A percentile compares a stretch with the other conserved stretches of the same genome.
Conservation (phyloP, 345 rosid species). For the Camelina hispida region DNA sequence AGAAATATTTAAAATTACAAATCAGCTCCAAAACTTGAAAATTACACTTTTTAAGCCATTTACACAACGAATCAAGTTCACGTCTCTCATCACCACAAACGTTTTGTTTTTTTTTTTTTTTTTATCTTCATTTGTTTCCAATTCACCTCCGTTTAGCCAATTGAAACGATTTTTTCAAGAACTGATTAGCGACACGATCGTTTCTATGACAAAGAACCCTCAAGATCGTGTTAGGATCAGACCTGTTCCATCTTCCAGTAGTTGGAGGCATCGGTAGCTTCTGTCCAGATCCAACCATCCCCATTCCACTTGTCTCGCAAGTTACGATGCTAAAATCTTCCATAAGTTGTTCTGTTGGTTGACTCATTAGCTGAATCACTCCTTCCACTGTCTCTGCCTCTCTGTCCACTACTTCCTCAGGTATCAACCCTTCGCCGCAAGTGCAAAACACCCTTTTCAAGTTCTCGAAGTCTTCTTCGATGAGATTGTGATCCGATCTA, state of each 20-base stretch:
- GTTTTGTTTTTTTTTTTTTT: neutral
- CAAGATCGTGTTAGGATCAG: constrained; percentile 83
- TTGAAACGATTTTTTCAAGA: constrained; percentile 73
- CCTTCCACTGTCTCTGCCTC: constrained; percentile 83
- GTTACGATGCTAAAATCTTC: constrained; percentile 75
- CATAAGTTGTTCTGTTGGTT: constrained; percentile 73
- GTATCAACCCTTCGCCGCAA: constrained; percentile 78
- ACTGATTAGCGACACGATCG: constrained; percentile 67
- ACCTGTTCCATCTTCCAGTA: constrained; percentile 73
- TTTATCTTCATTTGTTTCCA: neutral
- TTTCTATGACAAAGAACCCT: constrained; percentile 83
- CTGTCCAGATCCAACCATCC: constrained; percentile 53
- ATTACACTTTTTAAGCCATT: constrained; percentile 3
- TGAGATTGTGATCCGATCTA: constrained; percentile 58
- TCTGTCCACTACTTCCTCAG: constrained; percentile 63
- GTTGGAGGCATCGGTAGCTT: constrained; percentile 83
- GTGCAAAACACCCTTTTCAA: constrained; percentile 69
- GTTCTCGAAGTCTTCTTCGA: constrained; percentile 73
- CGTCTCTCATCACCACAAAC: constrained; percentile 4
- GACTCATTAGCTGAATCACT: constrained; percentile 72
- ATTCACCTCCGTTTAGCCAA: constrained; percentile 59
- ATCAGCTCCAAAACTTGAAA: neutral
- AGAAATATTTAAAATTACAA: constrained; percentile 7
- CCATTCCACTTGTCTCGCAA: constrained; percentile 62
- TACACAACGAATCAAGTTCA: constrained; percentile 26